Evolutionary conservation across 805 yeast genomes (phyloP).

Genomic region (Starmerella powellii): DNA sequence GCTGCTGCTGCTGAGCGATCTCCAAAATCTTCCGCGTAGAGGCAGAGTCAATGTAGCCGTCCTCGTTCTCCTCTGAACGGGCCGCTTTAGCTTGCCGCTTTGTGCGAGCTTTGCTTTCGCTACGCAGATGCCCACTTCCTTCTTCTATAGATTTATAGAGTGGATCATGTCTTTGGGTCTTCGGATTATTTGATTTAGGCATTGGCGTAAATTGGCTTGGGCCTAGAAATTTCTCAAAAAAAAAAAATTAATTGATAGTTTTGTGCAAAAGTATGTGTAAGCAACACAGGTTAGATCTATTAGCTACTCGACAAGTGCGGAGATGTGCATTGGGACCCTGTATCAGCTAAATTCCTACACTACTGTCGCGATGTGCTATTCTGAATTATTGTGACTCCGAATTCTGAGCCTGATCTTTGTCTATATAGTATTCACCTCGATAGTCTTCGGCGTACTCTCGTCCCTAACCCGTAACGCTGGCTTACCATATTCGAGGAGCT

Average conservation of each 20-base stretch:
- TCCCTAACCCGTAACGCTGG: too few species aligned
- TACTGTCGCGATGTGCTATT: too few species aligned
- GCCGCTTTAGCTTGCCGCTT: slow-evolving; percentile 25
- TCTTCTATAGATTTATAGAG: slow-evolving; percentile 66
- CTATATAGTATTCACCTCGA: too few species aligned
- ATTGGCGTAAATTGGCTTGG: slow-evolving; percentile 6
- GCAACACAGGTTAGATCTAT: neutral
- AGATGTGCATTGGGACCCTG: too few species aligned
- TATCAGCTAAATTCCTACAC: too few species aligned
- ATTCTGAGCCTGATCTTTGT: too few species aligned
- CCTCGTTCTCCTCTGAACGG: slow-evolving; percentile 40
- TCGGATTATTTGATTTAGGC: slow-evolving; percentile 32
- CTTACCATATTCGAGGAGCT: neutral
- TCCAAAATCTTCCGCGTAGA: slow-evolving; percentile 76
- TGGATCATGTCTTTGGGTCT: slow-evolving; percentile 64
- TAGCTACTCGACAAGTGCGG: neutral
- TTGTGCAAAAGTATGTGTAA: too few species aligned
- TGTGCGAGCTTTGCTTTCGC: slow-evolving; percentile 25
- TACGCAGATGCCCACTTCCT: slow-evolving; percentile 56
- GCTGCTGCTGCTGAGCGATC: slow-evolving; percentile 86
- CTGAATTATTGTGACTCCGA: too few species aligned
- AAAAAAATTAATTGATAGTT: too few species aligned
- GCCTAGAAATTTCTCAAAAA: too few species aligned
- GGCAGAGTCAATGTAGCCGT: slow-evolving; percentile 63
- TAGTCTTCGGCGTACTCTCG: too few species aligned